Conservation (phyloP, 192 early-diverging fungal species). For the Linnemannia exigua region DNA sequence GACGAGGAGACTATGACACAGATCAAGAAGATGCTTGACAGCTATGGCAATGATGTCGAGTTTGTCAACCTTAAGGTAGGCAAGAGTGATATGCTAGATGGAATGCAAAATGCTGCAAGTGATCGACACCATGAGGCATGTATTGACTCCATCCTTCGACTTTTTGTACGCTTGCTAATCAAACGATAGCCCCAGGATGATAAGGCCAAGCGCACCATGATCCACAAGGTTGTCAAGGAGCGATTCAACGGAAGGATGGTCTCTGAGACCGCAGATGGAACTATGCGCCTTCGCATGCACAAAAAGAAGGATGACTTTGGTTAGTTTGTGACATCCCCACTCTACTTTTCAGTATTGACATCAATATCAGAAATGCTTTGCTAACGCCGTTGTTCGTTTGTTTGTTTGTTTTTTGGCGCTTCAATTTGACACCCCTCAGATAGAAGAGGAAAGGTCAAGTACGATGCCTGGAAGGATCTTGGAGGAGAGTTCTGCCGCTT, state of each 20-base stretch:
- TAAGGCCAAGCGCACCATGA: slow-evolving; percentile 66
- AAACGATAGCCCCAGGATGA: slow-evolving; percentile 57
- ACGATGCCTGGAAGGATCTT: slow-evolving; percentile 64
- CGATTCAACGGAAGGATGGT: slow-evolving; percentile 65
- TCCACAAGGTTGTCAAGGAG: slow-evolving; percentile 67
- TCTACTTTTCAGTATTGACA: no score
- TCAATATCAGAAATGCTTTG: no score
- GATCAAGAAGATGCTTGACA: slow-evolving; percentile 52
- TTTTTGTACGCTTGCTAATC: neutral
- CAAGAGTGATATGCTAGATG: neutral
- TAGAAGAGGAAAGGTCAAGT: slow-evolving; percentile 37
- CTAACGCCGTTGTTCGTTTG: no score
- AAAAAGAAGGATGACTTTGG: slow-evolving; percentile 54
- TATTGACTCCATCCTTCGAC: neutral
- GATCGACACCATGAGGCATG: no score
- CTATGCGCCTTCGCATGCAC: slow-evolving; percentile 60
- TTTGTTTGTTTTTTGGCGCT: no score
- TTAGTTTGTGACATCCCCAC: no score
- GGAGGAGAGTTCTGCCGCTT: slow-evolving; percentile 88
- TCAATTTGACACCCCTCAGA: no score
- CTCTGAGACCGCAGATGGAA: slow-evolving; percentile 61
- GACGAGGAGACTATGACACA: slow-evolving; percentile 35
- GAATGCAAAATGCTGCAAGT: neutral
- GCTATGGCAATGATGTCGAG: slow-evolving; percentile 49
- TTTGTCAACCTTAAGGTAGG: slow-evolving; percentile 49